Evolutionary conservation across 129 eudicot genomes (phyloP), one percentile per base, ranked within the genome.

Genomic region (Saposhnikovia divaricata): DNA sequence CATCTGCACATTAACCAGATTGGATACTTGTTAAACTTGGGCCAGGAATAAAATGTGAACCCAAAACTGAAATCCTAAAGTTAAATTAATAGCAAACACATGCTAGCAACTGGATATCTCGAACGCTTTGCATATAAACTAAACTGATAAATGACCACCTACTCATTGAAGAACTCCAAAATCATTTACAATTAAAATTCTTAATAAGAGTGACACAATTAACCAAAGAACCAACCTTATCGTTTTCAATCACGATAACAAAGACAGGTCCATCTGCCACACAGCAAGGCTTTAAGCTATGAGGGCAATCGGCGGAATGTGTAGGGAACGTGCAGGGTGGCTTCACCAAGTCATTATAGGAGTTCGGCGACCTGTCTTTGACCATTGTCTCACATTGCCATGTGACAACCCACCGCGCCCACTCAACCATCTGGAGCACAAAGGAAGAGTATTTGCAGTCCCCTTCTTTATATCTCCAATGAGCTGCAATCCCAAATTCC

Each of bases 401-500:
- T 7, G 96, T 83, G 83, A 95, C 84, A 79, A 95, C 93, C 96
- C 98, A 92, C 43, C 96, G 94, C 0, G 96, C 97, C 98, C 98
- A 95, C 76, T 96, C 95, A 57, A 92, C 97, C 99, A 90, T 96
- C 81, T 92, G 96, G 83, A 92, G 91, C 77, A 92, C 97, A 82
- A 90, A 96, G 23, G 96, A 90, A 28, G 94, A 77, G 88, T 89
- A 92, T 83, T 89, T 83, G 39, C 89, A 87, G 14, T 89, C 93
- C 9, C 92, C 92, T 86, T 96, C 99, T 81, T 96, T 96, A 89
- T 92, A 96, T 78, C 96, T 90, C 99, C 99, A 96, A 43, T 96
- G 99, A 48, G 99, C 99, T n/a, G 99, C 98, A 81, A 96, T 85
- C 39, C 99, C 99, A 84, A 78, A 92, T 79, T 96, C 99, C 7